Conservation (phyloP, 2,329 filamentous ascomycete species). For the Ceratocystis albifundus region DNA sequence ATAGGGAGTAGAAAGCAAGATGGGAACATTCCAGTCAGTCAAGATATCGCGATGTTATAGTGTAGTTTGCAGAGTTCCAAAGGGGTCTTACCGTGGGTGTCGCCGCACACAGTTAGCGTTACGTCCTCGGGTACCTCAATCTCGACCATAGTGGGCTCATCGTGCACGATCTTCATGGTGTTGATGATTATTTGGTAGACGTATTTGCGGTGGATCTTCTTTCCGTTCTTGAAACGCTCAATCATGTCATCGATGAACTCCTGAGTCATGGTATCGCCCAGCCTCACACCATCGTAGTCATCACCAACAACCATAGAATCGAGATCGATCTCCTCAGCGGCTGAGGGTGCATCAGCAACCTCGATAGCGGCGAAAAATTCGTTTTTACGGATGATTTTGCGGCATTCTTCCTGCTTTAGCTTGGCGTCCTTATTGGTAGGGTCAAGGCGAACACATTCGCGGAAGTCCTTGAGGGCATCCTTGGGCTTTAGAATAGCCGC, state of each 20-base stretch:
- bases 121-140: slow-evolving; percentile 66
- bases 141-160: slow-evolving; percentile 96
- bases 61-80: neutral
- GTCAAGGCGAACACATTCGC: slow-evolving; percentile 74
- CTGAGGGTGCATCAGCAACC: slow-evolving; percentile 80
- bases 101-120: slow-evolving; percentile 85
- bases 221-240: slow-evolving; percentile 86
- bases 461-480: slow-evolving; percentile 87
- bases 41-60: neutral
- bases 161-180: slow-evolving; percentile 78
- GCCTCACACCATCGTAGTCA: slow-evolving; percentile 69
- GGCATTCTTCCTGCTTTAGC: slow-evolving; percentile 81
- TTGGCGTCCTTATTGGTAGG: slow-evolving; percentile 83
- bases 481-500: slow-evolving; percentile 81
- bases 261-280: slow-evolving; percentile 78
- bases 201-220: slow-evolving; percentile 92
- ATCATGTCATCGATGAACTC: slow-evolving; percentile 98
- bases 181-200: slow-evolving; percentile 92
- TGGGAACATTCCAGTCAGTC: neutral
- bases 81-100: slow-evolving; percentile 69
- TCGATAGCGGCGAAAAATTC: slow-evolving; percentile 95
- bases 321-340: slow-evolving; percentile 78
- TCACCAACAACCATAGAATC: slow-evolving; percentile 73
- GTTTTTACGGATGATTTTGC: slow-evolving; percentile 83
- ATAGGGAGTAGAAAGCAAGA: slow-evolving; percentile 24